Base-by-base conservation (phyloP, 2,329 filamentous ascomycete species). In the Aspergillus sclerotialis region DNA sequence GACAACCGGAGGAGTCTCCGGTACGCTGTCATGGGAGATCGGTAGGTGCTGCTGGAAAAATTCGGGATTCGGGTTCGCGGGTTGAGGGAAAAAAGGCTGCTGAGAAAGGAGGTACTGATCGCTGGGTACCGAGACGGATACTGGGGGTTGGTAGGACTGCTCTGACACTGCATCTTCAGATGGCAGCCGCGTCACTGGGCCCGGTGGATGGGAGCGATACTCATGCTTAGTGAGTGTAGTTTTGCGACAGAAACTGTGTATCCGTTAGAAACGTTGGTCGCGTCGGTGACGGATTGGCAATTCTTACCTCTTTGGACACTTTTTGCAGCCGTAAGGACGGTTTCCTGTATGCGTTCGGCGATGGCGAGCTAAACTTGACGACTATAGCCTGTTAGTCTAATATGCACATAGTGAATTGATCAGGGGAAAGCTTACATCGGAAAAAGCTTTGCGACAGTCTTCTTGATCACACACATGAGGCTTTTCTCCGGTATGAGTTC, bases 401-500 rank as follows among this genome's bases (percentile, higher is more conserved):
- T 18, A 21, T 17, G 15, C 12, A 6, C 10, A 7, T 8, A 7
- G 16, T n/a, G 12, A 15, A n/a, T n/a, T n/a, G n/a, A n/a, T n/a
- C n/a, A n/a, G 29, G 17, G 8, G 11, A 10, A 11, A 8, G 40
- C 60, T 53, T 55, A 65, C 63, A 47, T 66, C 63, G 34, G 61
- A 65, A 39, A 66, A 66, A 18, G 63, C 62, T 39, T 66, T 66
- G 33, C 53, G 57, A 38, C 63, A 66, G 26, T 58, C 60, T 39
- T 61, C 57, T 42, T 61, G 54, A 33, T 65, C 62, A 45, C 59
- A 63, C 30, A 60, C 56, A 53, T 67, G 59, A 28, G 60, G 64
- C 43, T 68, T 64, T 43, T 66, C 63, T 26, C 63, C 63, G 7
- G 64, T 65, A 46, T 66, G 60, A 19, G 64, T 65, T 28, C 63